A percentile compares a stretch with the other conserved stretches of the same genome.
These are phyloP conservation scores for Fulvia fulva DNA, from an alignment of 2,329 filamentous ascomycete species.

Conservation along the genomic window DNA sequence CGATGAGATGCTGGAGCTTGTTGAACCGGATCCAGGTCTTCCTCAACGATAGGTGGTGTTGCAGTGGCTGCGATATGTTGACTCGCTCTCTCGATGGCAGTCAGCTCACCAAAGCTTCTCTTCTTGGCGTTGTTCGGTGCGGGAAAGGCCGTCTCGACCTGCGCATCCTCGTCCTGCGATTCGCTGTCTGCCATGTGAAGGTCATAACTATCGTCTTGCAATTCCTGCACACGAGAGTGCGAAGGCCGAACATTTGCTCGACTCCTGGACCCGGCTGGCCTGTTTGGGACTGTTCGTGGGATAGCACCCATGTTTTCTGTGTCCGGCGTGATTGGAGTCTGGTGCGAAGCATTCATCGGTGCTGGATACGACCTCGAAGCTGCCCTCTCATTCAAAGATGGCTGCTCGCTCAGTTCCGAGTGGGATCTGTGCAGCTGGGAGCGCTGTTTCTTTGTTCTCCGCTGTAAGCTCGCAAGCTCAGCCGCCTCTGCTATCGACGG, in stretches of 20 bases:
- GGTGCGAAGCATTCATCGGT: constrained; percentile 23
- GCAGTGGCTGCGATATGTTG: constrained; percentile 43
- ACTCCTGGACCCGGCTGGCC: constrained; percentile 17
- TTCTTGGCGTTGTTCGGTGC: constrained; percentile 22
- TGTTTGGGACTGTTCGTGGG: constrained; percentile 18
- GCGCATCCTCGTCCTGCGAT: constrained; percentile 27
- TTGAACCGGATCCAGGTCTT: constrained; percentile 58
- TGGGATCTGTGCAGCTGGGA: constrained; percentile 30
- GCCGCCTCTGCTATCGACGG: constrained; percentile 53
- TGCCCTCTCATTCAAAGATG: constrained; percentile 26
- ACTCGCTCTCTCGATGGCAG: constrained; percentile 13
- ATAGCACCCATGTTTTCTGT: constrained; percentile 26
- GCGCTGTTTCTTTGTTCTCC: constrained; percentile 50
- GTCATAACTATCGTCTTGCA: constrained; percentile 27
- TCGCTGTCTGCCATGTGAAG: constrained; percentile 27
- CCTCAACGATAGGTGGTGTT: constrained; percentile 71
- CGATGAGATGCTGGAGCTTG: constrained; percentile 17
- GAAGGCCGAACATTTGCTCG: constrained; percentile 18
- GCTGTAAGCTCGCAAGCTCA: constrained; percentile 47
- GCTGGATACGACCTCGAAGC: constrained; percentile 18
- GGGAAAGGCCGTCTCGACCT: constrained; percentile 22
- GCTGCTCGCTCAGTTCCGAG: constrained; percentile 27
- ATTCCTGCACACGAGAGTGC: constrained; percentile 27
- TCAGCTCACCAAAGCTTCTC: constrained; percentile 14
- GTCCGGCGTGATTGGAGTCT: constrained; percentile 33